Percentiles rank a stretch among this genome's conserved stretches.
phyloP scores from a whole-genome alignment of 352 stramenopile species.

The Phytopythium montanum region DNA sequence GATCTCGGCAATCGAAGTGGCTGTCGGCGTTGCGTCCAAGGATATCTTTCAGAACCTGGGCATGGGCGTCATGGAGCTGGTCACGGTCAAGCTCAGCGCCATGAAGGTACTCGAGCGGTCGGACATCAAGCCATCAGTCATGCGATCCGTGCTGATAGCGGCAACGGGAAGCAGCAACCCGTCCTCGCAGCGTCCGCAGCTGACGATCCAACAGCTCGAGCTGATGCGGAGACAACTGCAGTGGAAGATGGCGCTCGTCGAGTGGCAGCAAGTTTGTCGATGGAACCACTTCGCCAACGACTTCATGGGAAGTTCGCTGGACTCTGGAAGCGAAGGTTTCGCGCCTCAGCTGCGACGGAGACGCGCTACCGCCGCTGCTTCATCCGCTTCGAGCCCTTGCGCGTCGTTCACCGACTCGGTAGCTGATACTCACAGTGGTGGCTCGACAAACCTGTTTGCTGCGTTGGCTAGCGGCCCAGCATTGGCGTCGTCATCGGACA shows the following conservation, averaged over 20 bases:
- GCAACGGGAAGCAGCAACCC: constrained; percentile 8
- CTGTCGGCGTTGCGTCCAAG: constrained; percentile 48
- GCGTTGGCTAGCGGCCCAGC: not conserved
- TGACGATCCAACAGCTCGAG: constrained; percentile 39
- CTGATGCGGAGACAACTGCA: constrained; percentile 43
- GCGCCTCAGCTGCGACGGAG: constrained; percentile 30
- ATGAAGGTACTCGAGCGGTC: constrained; percentile 35
- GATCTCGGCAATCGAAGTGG: constrained; percentile 55
- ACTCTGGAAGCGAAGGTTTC: constrained; percentile 22
- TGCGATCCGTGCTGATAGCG: not conserved
- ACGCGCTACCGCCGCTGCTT: not conserved
- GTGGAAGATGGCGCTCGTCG: constrained; percentile 58
- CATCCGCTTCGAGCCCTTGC: constrained; percentile 13
- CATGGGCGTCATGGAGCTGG: constrained; percentile 24
- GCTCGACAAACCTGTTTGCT: not conserved
- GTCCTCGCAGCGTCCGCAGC: not conserved
- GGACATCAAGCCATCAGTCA: constrained; percentile 8
- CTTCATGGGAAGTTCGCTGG: constrained; percentile 12
- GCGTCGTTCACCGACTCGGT: not conserved
- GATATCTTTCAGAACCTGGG: constrained; percentile 58
- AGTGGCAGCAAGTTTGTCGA: constrained; percentile 53
- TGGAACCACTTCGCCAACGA: constrained; percentile 54
- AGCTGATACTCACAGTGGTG: not conserved
- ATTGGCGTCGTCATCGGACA: constrained; percentile 19
- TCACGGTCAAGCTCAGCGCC: constrained; percentile 38